These are phyloP conservation scores for Colletotrichum brevisporum DNA, from an alignment of 2,329 filamentous ascomycete genomes.

Conservation along the genomic window DNA sequence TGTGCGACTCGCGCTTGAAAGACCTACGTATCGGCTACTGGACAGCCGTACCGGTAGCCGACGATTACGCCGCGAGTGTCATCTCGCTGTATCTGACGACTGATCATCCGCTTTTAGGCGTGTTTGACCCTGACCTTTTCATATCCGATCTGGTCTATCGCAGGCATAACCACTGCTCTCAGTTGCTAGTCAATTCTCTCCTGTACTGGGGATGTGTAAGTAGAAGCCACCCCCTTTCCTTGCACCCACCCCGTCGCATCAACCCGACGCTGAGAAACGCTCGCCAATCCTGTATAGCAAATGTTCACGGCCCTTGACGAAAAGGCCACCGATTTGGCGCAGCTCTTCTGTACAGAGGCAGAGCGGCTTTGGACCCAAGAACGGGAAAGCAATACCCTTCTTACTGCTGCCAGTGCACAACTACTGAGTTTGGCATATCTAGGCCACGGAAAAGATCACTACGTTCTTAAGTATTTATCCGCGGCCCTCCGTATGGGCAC, in stretches of 20 bases:
- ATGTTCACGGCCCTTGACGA: constrained; percentile 52
- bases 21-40: constrained; percentile 50
- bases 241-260: not conserved
- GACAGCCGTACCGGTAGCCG: constrained; percentile 50
- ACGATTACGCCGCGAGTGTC: constrained; percentile 48
- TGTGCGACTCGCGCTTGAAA: constrained; percentile 49
- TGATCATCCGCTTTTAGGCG: constrained; percentile 55
- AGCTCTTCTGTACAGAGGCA: constrained; percentile 46
- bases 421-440: constrained; percentile 52
- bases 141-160: constrained; percentile 49
- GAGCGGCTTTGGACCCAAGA: constrained; percentile 46
- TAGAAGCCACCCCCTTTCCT: constrained; percentile 4
- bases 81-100: constrained; percentile 55
- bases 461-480: constrained; percentile 48
- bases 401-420: constrained; percentile 50
- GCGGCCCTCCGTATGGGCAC: constrained; percentile 49
- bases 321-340: constrained; percentile 38
- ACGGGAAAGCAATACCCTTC: constrained; percentile 32
- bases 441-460: constrained; percentile 53
- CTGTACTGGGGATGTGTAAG: constrained; percentile 54
- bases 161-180: constrained; percentile 48
- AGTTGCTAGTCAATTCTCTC: constrained; percentile 52
- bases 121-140: constrained; percentile 53
- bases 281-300: constrained; percentile 45
- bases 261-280: not conserved